phyloP scores from a whole-genome alignment of 2,329 filamentous ascomycete genomes.

The Fusarium sp. region DNA sequence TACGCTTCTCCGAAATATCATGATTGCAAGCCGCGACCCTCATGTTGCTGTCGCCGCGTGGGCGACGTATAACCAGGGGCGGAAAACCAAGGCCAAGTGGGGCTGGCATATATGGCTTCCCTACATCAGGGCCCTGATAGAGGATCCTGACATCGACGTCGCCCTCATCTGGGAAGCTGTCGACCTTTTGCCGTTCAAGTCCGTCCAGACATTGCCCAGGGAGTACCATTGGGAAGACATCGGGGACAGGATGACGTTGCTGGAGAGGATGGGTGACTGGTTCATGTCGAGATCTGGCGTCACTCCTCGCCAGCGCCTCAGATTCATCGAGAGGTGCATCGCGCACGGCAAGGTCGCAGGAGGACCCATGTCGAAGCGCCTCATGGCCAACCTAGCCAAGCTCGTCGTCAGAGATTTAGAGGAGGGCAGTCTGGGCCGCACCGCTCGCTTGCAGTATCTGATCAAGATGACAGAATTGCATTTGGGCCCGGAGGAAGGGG shows the following conservation, averaged over 20 bases:
- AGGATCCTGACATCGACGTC: slow-evolving; percentile 41
- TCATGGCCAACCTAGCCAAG: slow-evolving; percentile 42
- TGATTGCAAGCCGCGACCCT: background rate
- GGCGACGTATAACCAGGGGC: slow-evolving; percentile 17
- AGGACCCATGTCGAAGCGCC: slow-evolving; percentile 36
- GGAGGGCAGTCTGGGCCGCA: slow-evolving; percentile 46
- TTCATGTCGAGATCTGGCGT: slow-evolving; percentile 44
- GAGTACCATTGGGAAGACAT: slow-evolving; percentile 3
- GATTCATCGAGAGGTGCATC: slow-evolving; percentile 44
- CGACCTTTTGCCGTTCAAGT: slow-evolving; percentile 23
- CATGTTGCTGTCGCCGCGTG: slow-evolving; percentile 15
- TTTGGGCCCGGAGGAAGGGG: slow-evolving; percentile 38
- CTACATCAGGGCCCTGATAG: slow-evolving; percentile 47
- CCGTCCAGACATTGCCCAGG: background rate
- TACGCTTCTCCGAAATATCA: background rate
- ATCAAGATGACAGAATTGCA: slow-evolving; percentile 40
- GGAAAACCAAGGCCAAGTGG: slow-evolving; percentile 34
- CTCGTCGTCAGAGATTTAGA: slow-evolving; percentile 49
- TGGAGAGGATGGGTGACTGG: slow-evolving; percentile 45
- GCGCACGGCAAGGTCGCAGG: slow-evolving; percentile 37
- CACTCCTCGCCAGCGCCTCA: slow-evolving; percentile 44
- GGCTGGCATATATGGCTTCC: slow-evolving; percentile 48
- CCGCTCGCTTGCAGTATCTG: slow-evolving; percentile 46
- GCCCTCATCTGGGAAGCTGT: slow-evolving; percentile 44
- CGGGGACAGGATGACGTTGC: slow-evolving; percentile 35